Evolutionary conservation across 2,329 filamentous ascomycete species (phyloP).

Genomic region (Ceratocystis ficicola): DNA sequence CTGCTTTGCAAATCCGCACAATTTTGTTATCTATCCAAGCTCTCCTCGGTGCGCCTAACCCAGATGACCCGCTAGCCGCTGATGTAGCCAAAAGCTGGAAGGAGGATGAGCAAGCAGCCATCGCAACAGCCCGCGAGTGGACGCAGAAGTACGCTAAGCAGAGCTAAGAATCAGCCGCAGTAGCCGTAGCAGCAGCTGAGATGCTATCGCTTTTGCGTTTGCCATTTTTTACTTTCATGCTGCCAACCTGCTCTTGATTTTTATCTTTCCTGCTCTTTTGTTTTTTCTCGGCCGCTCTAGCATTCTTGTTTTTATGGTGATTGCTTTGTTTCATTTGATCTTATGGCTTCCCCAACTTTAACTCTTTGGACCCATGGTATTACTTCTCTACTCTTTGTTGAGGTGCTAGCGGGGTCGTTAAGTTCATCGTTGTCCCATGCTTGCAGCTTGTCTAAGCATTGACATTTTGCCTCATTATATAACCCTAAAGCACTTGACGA

Average conservation of each 20-base stretch:
- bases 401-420: neutral
- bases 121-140: constrained; percentile 86
- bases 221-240: neutral
- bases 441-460: neutral
- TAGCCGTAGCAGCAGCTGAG: neutral
- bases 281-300: neutral
- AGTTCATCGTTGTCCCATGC: neutral
- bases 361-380: neutral
- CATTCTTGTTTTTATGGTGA: constrained; percentile 1
- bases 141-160: constrained; percentile 60
- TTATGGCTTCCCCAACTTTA: neutral
- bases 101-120: constrained; percentile 84
- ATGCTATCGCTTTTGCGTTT: neutral
- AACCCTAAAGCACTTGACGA: neutral
- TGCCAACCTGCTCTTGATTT: neutral
- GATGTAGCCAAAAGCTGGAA: constrained; percentile 98
- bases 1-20: constrained; percentile 91
- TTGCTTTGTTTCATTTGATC: constrained; percentile 1
- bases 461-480: neutral
- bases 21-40: constrained; percentile 98
- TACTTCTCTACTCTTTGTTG: neutral
- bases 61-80: constrained; percentile 94
- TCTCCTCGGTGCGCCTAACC: constrained; percentile 87
- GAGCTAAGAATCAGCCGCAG: constrained; percentile 10
- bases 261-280: neutral